Percentiles rank a stretch among this genome's conserved stretches.
Conservation (phyloP, 2,329 filamentous ascomycete genomes). For the Phaeosphaeriaceae sp. region DNA sequence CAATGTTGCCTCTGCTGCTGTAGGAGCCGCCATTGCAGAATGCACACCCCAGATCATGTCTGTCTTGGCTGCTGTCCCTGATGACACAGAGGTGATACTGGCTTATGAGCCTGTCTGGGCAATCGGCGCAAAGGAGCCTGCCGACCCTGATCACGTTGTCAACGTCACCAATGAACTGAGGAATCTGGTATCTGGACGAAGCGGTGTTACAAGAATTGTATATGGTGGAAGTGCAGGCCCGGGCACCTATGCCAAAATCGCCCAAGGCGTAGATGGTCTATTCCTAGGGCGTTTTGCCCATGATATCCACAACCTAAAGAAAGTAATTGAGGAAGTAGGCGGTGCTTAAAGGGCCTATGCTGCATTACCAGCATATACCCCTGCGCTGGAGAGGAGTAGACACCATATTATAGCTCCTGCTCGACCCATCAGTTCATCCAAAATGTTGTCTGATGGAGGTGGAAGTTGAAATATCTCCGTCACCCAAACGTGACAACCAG, state of each 20-base stretch:
- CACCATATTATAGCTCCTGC: no score
- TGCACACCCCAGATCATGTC: slow-evolving; percentile 69
- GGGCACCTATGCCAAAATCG: slow-evolving; percentile 72
- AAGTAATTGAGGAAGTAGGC: slow-evolving; percentile 75
- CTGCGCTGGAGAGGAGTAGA: no score
- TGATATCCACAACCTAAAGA: slow-evolving; percentile 72
- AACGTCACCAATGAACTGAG: slow-evolving; percentile 71
- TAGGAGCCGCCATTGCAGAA: slow-evolving; percentile 68
- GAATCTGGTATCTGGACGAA: slow-evolving; percentile 58
- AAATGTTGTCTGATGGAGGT: no score
- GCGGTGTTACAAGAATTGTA: slow-evolving; percentile 69
- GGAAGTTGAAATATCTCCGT: no score
- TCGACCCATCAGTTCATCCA: no score
- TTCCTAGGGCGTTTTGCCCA: slow-evolving; percentile 85
- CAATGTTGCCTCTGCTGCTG: slow-evolving; percentile 54
- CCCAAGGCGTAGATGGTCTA: slow-evolving; percentile 75
- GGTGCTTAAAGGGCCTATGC: slow-evolving; percentile 39
- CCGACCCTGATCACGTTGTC: slow-evolving; percentile 73
- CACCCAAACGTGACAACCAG: no score
- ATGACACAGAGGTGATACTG: slow-evolving; percentile 72
- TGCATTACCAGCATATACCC: no score
- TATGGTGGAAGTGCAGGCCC: slow-evolving; percentile 86
- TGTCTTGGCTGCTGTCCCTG: slow-evolving; percentile 66
- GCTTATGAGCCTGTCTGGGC: slow-evolving; percentile 92
- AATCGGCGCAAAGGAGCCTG: slow-evolving; percentile 76